phyloP scores from a whole-genome alignment of 2,329 filamentous ascomycete species.

The Raffaelea deltoideospora region DNA sequence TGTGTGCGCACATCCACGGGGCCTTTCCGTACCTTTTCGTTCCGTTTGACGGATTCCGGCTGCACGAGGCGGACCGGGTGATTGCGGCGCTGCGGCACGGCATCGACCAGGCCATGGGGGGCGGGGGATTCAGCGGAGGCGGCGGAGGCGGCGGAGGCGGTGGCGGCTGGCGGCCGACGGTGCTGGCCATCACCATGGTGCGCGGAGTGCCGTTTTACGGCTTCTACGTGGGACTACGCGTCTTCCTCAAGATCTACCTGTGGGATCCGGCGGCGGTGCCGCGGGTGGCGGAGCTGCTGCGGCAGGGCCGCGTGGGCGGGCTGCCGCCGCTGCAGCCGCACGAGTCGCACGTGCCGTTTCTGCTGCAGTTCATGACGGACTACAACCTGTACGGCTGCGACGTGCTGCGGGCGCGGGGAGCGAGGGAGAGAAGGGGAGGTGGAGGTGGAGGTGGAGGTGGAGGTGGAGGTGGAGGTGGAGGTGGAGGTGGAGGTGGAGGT shows the following conservation, averaged over 20 bases:
- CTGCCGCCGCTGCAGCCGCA: slow-evolving; percentile 90
- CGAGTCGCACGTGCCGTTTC: slow-evolving; percentile 82
- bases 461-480: too few species aligned
- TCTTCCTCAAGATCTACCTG: slow-evolving; percentile 90
- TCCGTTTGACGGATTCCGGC: slow-evolving; percentile 2
- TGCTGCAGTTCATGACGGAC: slow-evolving; percentile 95
- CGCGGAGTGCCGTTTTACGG: slow-evolving; percentile 95
- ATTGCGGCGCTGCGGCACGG: slow-evolving; percentile 52
- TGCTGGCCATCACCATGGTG: slow-evolving; percentile 79
- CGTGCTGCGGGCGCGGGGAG: slow-evolving; percentile 60
- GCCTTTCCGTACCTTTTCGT: slow-evolving; percentile 94
- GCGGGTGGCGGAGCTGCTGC: slow-evolving; percentile 72
- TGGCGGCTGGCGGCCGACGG: slow-evolving; percentile 37
- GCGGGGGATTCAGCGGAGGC: too few species aligned
- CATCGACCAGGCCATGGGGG: slow-evolving; percentile 81
- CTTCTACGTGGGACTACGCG: slow-evolving; percentile 80
- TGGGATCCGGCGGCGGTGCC: slow-evolving; percentile 77
- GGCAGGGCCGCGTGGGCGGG: slow-evolving; percentile 51
- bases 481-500: too few species aligned
- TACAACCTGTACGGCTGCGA: slow-evolving; percentile 94
- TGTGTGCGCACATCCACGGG: slow-evolving; percentile 87
- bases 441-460: too few species aligned
- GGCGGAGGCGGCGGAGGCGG: too few species aligned
- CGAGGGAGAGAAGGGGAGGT: slow-evolving; percentile 17
- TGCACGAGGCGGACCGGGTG: slow-evolving; percentile 2